Base-by-base conservation (phyloP, 345 rosid genomes). In the Rhizophora mangle region DNA sequence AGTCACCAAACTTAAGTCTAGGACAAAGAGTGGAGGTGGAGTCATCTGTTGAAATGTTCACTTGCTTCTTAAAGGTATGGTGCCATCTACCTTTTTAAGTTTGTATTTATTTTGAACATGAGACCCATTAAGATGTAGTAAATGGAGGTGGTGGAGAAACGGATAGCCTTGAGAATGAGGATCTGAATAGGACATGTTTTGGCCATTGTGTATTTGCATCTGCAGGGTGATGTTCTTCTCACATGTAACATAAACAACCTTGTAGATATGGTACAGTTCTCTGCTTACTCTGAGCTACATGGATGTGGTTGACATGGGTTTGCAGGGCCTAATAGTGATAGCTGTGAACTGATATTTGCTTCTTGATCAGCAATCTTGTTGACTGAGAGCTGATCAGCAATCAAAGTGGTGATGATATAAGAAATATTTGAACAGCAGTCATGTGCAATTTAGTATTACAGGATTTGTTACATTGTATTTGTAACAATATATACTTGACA, bases 31-130 rank as follows among this genome's bases (percentile, higher is more conserved):
- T 82, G 69, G 98, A 90, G 80, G 74, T 82, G 70, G 82, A 79
- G 63, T 84, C 76, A 66, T 81, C 85, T 65, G 84, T 96, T 76
- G 86, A 85, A 51, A 84, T 96, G 96, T 86, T 77, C 52, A 82
- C 91, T 65, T 85, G 97, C 78, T 84, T 87, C 73, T 78, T 92
- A 58, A 96, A 96, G 97, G 99, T 96, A 81, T 73, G 73, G 16
- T 30, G 53, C 72, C 26, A 11, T 62, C 52, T 70, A 26, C 2
- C 13, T 67, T 39, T 18, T 43, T 43, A 43, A 43, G 49, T 15
- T 43, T 43, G 49, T 13, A 43, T 3, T 43, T 43, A 43, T 43
- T 39, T 43, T 13, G 49, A 43, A 13, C 49, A 13, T 13, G 49
- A 43, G 5, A 43, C 49, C 49, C 18, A 43, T 43, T 43, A 43